Conservation (phyloP, 2,329 filamentous ascomycete species). For the Podosphaera aphanis region DNA sequence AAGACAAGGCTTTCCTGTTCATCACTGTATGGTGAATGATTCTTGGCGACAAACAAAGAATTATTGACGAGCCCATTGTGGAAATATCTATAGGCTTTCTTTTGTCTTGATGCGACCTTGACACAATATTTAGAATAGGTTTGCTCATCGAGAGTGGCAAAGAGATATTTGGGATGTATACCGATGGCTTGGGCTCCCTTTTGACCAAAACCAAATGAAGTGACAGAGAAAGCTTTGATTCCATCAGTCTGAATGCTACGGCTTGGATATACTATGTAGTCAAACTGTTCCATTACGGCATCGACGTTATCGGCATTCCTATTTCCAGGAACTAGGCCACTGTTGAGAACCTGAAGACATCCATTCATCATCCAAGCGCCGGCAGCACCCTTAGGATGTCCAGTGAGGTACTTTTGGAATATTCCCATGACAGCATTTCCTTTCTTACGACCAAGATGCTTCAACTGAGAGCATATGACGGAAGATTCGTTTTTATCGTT, state of each 20-base stretch:
- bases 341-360: conserved; percentile 84
- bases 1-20: conserved; percentile 71
- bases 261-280: conserved; percentile 93
- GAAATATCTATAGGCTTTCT: conserved; percentile 97
- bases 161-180: conserved; percentile 90
- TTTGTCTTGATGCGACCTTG: conserved; percentile 83
- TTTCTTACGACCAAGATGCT: conserved; percentile 83
- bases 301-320: conserved; percentile 96
- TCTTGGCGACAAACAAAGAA: conserved; percentile 89
- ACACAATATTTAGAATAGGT: conserved; percentile 61
- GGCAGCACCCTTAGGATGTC: conserved; percentile 95
- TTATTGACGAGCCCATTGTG: conserved; percentile 98
- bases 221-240: conserved; percentile 95
- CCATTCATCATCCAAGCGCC: conserved; percentile 99
- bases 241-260: conserved; percentile 91
- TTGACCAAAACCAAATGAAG: conserved; percentile 96
- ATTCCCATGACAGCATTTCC: conserved; percentile 90
- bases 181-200: conserved; percentile 96
- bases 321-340: conserved; percentile 83
- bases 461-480: conserved; percentile 87
- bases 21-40: conserved; percentile 70
- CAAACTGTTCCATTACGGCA: conserved; percentile 87
- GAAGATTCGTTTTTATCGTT: conserved; percentile 99
- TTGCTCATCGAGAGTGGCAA: conserved; percentile 70
- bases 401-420: conserved; percentile 98